Conservation (phyloP, 2,329 filamentous ascomycete genomes). For the Ophiostoma quercus region DNA sequence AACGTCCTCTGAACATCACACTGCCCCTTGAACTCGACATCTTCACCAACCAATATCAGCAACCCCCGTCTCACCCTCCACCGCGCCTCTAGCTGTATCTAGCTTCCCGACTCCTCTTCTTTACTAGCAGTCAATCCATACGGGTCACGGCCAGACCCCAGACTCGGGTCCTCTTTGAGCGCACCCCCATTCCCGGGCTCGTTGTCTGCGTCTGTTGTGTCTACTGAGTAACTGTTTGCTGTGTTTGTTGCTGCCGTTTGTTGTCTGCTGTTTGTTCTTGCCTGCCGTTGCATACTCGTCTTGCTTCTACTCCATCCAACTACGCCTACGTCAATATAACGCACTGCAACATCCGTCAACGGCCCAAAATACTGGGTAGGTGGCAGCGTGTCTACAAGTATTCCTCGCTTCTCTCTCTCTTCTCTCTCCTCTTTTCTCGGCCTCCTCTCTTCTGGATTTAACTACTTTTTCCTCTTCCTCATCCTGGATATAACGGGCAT, state of each 20-base stretch:
- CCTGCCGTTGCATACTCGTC: no score
- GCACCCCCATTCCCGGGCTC: background rate
- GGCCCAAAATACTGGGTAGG: no score
- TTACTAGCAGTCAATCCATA: no score
- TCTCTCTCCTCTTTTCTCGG: no score
- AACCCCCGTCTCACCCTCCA: slow-evolving; percentile 3
- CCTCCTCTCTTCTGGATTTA: no score
- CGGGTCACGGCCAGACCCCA: slow-evolving; percentile 11
- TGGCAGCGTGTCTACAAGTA: no score
- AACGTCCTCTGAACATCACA: background rate
- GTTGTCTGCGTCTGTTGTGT: no score
- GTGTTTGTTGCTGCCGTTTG: no score
- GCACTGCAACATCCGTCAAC: background rate
- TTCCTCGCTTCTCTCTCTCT: no score
- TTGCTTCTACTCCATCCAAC: background rate
- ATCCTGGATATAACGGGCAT: slow-evolving; percentile 14
- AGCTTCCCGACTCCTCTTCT: background rate
- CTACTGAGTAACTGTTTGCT: background rate
- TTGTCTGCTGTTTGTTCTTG: no score
- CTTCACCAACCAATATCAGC: background rate
- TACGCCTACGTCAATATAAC: background rate
- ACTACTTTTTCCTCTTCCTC: slow-evolving; percentile 14
- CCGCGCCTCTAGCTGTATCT: background rate
- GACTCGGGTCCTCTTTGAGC: slow-evolving; percentile 16
- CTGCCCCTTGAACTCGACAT: no score